Evolutionary conservation across 108 stramenopile genomes (phyloP).

Genomic region (Cyclotella atomus): DNA sequence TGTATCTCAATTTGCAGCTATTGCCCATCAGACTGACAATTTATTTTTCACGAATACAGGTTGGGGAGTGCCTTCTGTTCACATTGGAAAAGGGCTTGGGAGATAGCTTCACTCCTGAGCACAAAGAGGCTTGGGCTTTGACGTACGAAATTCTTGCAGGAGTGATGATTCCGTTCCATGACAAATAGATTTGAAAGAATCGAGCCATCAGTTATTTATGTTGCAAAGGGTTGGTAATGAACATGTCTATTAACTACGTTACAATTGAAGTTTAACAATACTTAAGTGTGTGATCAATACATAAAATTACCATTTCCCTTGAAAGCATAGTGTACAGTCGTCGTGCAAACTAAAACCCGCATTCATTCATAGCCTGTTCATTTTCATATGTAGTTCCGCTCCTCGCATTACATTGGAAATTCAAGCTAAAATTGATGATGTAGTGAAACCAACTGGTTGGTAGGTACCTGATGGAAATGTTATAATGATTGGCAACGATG

Average conservation of each 20-base stretch:
- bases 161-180: conserved; percentile 21
- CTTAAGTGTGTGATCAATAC: not conserved
- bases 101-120: conserved; percentile 29
- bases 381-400: conserved; percentile 69
- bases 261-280: too few relatives aligned
- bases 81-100: conserved; percentile 43
- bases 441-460: conserved; percentile 96
- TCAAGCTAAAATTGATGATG: conserved; percentile 89
- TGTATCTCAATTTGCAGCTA: not conserved
- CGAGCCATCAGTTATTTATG: not conserved
- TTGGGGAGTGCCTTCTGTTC: conserved; percentile 33
- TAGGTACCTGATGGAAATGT: conserved; percentile 51
- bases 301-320: not conserved
- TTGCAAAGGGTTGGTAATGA: not conserved
- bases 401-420: conserved; percentile 96
- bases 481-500: not conserved
- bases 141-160: conserved; percentile 30
- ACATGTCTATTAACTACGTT: not conserved
- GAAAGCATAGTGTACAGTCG: not conserved
- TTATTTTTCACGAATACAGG: not conserved
- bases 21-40: not conserved
- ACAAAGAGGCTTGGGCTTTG: conserved; percentile 46
- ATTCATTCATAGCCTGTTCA: conserved; percentile 41
- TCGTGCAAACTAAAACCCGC: conserved; percentile 54
- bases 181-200: not conserved